Percentiles rank a stretch among this genome's conserved stretches.
Conservation (phyloP, 1,284 basidiomycete species). For the Naganishia sp. region DNA sequence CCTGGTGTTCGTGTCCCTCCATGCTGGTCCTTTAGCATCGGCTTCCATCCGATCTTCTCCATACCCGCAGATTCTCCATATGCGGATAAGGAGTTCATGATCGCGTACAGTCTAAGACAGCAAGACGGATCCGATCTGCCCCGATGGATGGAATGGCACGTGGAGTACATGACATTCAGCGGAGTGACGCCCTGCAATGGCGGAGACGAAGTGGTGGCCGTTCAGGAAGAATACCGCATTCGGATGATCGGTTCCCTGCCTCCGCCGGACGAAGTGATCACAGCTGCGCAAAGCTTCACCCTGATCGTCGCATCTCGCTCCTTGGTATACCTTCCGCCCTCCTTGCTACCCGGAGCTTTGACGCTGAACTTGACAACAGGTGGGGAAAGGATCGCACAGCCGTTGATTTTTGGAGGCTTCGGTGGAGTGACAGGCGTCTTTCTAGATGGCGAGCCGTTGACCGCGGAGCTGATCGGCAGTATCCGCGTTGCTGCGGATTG, state of each 20-base stretch:
- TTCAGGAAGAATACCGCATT: not conserved
- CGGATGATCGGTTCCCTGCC: slow-evolving; percentile 6
- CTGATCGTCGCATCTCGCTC: slow-evolving; percentile 5
- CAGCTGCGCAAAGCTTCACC: slow-evolving; percentile 20
- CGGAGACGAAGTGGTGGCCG: not conserved
- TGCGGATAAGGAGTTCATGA: not conserved
- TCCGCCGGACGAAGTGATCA: not conserved
- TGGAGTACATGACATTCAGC: slow-evolving; percentile 16
- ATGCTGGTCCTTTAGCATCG: slow-evolving; percentile 87
- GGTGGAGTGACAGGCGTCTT: slow-evolving; percentile 1
- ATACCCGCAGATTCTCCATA: slow-evolving; percentile 26
- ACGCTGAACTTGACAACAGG: slow-evolving; percentile 18
- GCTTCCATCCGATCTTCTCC: slow-evolving; percentile 71
- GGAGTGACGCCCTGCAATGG: slow-evolving; percentile 10
- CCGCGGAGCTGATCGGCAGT: not conserved
- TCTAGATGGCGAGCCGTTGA: slow-evolving; percentile 1
- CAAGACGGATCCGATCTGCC: slow-evolving; percentile 14
- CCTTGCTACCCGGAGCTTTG: not conserved
- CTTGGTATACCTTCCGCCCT: not conserved
- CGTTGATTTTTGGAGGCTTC: not conserved
- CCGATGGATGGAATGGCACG: not conserved
- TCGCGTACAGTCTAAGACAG: slow-evolving; percentile 5
- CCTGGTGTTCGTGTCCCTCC: slow-evolving; percentile 75
- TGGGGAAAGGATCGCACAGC: slow-evolving; percentile 8
- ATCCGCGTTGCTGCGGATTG: not conserved